A percentile compares a stretch with the other conserved stretches of the same genome.
Conservation (phyloP, 1,139 yeast species). For the Meyerozyma sp. region DNA sequence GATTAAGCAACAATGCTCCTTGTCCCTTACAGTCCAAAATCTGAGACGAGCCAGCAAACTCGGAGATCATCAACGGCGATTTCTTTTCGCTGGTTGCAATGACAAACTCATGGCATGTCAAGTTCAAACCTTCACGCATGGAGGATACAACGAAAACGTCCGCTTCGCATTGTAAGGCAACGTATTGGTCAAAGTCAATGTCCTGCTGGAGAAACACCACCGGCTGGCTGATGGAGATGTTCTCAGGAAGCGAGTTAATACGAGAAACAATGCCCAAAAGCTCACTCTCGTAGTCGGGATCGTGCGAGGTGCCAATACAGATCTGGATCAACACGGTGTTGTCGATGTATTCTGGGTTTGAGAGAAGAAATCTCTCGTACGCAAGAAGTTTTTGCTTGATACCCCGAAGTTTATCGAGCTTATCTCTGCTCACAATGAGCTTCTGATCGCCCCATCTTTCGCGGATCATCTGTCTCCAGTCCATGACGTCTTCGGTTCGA, state of each 20-base stretch:
- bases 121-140: conserved; percentile 93
- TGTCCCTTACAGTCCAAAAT: conserved; percentile 47
- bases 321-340: conserved; percentile 78
- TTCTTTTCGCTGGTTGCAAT: conserved; percentile 67
- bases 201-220: conserved; percentile 86
- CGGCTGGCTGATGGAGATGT: conserved; percentile 76
- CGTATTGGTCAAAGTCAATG: conserved; percentile 80
- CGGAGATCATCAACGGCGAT: conserved; percentile 83
- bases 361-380: conserved; percentile 68
- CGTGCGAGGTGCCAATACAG: conserved; percentile 56
- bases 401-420: conserved; percentile 83
- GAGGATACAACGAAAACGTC: conserved; percentile 84
- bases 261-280: conserved; percentile 76
- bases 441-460: conserved; percentile 72
- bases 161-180: conserved; percentile 83
- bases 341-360: conserved; percentile 67
- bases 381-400: conserved; percentile 83
- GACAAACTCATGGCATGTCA: conserved; percentile 92
- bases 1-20: conserved; percentile 79
- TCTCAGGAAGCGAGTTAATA: conserved; percentile 70
- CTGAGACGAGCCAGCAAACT: conserved; percentile 91
- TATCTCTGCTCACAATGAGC: conserved; percentile 82
- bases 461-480: conserved; percentile 69
- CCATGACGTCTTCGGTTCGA: conserved; percentile 46
- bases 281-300: conserved; percentile 61